Evolutionary conservation across 805 yeast genomes (phyloP), one percentile per base, ranked within the genome.

Genomic region (Middelhovenomyces tepae): DNA sequence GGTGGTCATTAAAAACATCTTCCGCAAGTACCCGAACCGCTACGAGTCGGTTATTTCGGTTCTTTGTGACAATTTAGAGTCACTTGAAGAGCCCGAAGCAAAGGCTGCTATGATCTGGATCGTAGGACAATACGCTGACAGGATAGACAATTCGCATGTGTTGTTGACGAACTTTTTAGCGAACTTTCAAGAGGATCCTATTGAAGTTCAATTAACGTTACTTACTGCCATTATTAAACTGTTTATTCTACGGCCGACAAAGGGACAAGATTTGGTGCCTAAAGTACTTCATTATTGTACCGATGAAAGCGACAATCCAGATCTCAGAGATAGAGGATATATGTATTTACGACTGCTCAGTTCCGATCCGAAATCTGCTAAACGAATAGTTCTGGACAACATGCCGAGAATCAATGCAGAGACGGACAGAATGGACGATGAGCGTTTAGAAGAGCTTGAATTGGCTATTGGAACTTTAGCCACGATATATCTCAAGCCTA

Each of bases 281-380:
- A 62, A 65, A 21, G 61, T 79, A 0, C 57, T 86, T 35, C 75
- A 75, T 47, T 55, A 63, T 52, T 80, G 86, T 5, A 80, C 93
- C 0, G 91, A 84, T 44, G 80, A 75, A 8, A 61, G 67, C 1
- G 76, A 77, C 40, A 78, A 84, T 45, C 95, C 95, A 0, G 97
- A 89, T 56, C 56, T 86, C 7, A 67, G 96, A 40, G 93, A 84
- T 43, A 60, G 95, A 24, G 95, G 89, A 0, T 78, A 65, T 48
- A 75, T 84, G 58, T 87, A 89, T 58, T 80, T 94, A 91, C 66
- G 94, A 37, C 57, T 87, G 18, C 57, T 87, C 5, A 73, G 91
- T 1, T 40, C 66, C 5, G 64, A 62, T 30, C 64, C 64, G 22
- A 62, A 63, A 13, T 58, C 64, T 2, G 61, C 74, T 3, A 55